Conservation (phyloP, 31 red algal genomes). For the Porphyra umbilicalis region DNA sequence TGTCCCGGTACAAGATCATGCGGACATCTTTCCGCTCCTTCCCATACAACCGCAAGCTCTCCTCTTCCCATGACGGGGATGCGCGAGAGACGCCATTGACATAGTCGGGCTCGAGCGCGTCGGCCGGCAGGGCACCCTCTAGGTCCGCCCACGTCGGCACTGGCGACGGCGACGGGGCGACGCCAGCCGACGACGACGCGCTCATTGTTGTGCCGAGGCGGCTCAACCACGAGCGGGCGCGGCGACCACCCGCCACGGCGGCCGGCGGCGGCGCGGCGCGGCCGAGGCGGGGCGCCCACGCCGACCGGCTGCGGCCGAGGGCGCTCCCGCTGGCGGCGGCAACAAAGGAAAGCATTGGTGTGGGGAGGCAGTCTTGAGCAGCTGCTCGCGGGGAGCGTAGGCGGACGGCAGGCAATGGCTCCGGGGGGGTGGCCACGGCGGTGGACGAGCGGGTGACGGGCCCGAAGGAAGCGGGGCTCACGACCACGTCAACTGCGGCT, state of each 20-base stretch:
- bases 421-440: no score
- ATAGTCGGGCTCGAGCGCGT: conserved; percentile 18
- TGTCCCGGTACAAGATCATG: conserved; percentile 77
- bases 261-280: neutral
- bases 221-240: neutral
- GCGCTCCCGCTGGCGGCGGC: neutral
- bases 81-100: conserved; percentile 40
- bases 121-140: neutral
- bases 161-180: neutral
- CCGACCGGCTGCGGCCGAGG: neutral
- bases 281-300: neutral
- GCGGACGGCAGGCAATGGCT: no score
- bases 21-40: conserved; percentile 47
- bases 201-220: neutral
- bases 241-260: neutral
- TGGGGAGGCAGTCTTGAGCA: neutral
- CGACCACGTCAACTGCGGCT: no score
- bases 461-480: no score
- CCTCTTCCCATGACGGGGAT: conserved; percentile 29
- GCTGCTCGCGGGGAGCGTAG: no score
- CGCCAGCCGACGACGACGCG: neutral
- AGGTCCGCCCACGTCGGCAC: neutral
- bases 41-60: conserved; percentile 48
- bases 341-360: neutral
- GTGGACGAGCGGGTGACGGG: no score